Evolutionary conservation across 1,139 yeast genomes (phyloP), one percentile per base, ranked within the genome.

Genomic region (Hanseniaspora gamundiae): DNA sequence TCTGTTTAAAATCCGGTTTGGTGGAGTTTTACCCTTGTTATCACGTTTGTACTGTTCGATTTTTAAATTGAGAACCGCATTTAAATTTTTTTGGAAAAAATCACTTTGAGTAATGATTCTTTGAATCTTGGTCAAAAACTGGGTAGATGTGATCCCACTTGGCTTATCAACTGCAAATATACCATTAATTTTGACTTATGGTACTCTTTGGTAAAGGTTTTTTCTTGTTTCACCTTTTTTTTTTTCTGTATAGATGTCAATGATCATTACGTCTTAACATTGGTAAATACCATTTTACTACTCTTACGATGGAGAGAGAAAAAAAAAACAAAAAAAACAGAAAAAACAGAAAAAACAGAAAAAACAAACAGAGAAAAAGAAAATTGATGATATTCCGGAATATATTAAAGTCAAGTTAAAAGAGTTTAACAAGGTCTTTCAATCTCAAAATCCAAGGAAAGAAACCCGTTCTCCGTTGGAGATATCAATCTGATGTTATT

Each of bases 141-240:
- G 75, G 19, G 88, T 75, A 0, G 96, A 86, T 0, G 93, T 69
- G n/a, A 80, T 71, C 0, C 95, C 95, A 13, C 79, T 67, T 0
- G 97, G 97, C 59, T 91, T 91, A 54, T 81, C 80, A 39, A 91
- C 75, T n/a, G 97, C 97, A 67, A 91, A 85, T 2, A 88, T 74
- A 41, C 98, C 98, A 54, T 82, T 81, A 91, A 83, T 80, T n/a
- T 7, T 21, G 10, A 3, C 11, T 9, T 8, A 17, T 7, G 4
- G 9, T 17, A n/a, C 26, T 35, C 4, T 11, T 7, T 20, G 3
- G 3, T 19, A 16, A 10, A n/a, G 16, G 8, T 7, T 3, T 33
- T 9, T 14, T 19, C 19, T 4, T 33, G n/a, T 33, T 2, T 19
- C 5, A 10, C n/a, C 21, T 17, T 33, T 17, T 3, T 9, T 9